Base-by-base conservation (phyloP, 305 asterid species). In the Solanum hybrid region DNA sequence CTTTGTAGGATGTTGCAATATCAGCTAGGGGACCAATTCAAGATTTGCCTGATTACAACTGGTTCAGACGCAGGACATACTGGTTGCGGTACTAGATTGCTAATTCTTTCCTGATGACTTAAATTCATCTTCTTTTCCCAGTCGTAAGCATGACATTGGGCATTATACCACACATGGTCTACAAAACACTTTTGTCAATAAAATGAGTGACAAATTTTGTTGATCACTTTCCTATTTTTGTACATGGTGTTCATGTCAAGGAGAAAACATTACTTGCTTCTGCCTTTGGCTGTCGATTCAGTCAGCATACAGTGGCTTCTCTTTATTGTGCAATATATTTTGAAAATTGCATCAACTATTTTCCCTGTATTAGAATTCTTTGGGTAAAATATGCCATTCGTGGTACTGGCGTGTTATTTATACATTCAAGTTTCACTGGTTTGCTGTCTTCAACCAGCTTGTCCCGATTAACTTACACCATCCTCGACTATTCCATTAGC, bases 51-150 rank as follows among this genome's bases (percentile, higher is more conserved):
- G 99, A 97, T 91, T 96, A 96, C 95, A 97, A 97, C 95, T 96
- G 99, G 99, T 97, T 97, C 95, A 94, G 99, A 85, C 99, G 99
- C 94, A 94, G 99, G 91, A 97, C 99, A 90, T 97, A 96, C 94
- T 93, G 95, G 99, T 94, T 95, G 89, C 98, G 99, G 76, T 96
- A 96, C 92, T 96, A 95, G 95, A 87, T 51, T 45, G 31, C 75
- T 51, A 29, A 19, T 84, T 84, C 75, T 84, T 84, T 84, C 75
- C 12, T 31, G 31, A 19, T 51, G 75, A 27, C 75, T 51, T 51
- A 51, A 84, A 31, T 31, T 84, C 42, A 84, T 29, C 26, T 51
- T 84, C 73, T 51, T 35, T 81, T 84, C 87, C 42, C 64, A 31
- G 45, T 84, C 26, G 75, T 26, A 31, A 84, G 40, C 75, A 3